Base-by-base conservation (phyloP, 2,329 filamentous ascomycete genomes). In the Madurella mycetomatis region DNA sequence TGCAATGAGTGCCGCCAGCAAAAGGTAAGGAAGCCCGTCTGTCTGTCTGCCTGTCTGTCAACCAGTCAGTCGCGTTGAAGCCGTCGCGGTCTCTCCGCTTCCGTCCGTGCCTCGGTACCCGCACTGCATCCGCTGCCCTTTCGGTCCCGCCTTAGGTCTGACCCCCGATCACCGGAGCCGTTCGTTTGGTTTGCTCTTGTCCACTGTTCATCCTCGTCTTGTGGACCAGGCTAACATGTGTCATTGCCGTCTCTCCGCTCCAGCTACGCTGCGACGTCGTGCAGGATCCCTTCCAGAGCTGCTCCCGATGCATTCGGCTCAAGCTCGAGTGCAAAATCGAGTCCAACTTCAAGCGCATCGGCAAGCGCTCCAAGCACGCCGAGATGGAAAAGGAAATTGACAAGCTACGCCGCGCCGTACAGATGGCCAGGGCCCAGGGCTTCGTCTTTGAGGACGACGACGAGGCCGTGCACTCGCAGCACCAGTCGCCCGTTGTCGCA, bases 351-450 rank as follows among this genome's bases (percentile, higher is more conserved):
- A 92, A 91, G 78, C 85, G 88, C 63, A 78, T 92, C 16, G 70
- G 88, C 59, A 94, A 94, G 75, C 82, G 88, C 41, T 88, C 84
- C 60, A 88, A 89, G 69, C 88, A 92, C 70, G 88, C 88, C 65
- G 88, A 92, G 72, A 92, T 92, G 87, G 88, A 90, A 68, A 87
- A 85, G 72, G 87, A 92, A 70, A 88, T 92, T 65, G 86, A 89
- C 54, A 82, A 77, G 58, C 72, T 87, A 61, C 81, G 84, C 49
- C 79, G 83, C 44, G 82, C 77, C 63, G 76, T 88, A 57, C 73
- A 81, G 53, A 76, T 78, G 59, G 84, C 85, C 55, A 78, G 82
- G 63, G 65, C 76, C 17, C 80, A 85, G 63, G 83, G 84, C 55
- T 85, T 76, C 42, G 72, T 80, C 30, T 72, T 78, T 4, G 80